Evolutionary conservation across 140 eudicot genomes (phyloP).

Genomic region (Bidens hawaiensis): DNA sequence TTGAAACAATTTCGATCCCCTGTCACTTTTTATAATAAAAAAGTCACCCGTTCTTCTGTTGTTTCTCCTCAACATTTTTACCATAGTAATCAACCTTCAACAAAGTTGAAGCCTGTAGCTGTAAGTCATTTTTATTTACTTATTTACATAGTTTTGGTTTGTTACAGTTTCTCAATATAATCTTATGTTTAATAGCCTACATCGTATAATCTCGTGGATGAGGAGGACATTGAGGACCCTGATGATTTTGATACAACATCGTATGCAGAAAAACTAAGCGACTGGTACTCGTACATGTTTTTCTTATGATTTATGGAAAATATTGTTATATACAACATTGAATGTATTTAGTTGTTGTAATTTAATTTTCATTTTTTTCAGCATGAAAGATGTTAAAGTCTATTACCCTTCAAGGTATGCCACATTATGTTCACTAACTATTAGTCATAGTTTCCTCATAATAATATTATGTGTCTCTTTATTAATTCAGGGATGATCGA

Average conservation of each 20-base stretch:
- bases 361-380: slow-evolving; percentile 39
- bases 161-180: slow-evolving; percentile 7
- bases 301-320: neutral
- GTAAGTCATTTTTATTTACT: slow-evolving; percentile 29
- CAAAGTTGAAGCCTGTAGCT: slow-evolving; percentile 26
- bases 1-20: slow-evolving; percentile 35
- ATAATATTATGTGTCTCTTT: neutral
- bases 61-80: slow-evolving; percentile 14
- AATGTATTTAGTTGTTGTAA: slow-evolving; percentile 11
- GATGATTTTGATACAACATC: slow-evolving; percentile 6
- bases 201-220: slow-evolving; percentile 56
- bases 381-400: slow-evolving; percentile 43
- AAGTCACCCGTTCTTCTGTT: slow-evolving; percentile 24
- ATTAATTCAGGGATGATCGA: slow-evolving; percentile 52
- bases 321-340: neutral
- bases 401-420: slow-evolving; percentile 76
- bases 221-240: slow-evolving; percentile 45
- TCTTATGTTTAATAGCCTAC: slow-evolving; percentile 24
- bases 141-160: neutral
- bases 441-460: neutral
- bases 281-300: slow-evolving; percentile 29
- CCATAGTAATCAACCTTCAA: slow-evolving; percentile 19
- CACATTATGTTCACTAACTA: neutral
- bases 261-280: slow-evolving; percentile 31
- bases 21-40: slow-evolving; percentile 11